Base-by-base conservation (phyloP, 2,329 filamentous ascomycete species). In the Claviceps citrina region DNA sequence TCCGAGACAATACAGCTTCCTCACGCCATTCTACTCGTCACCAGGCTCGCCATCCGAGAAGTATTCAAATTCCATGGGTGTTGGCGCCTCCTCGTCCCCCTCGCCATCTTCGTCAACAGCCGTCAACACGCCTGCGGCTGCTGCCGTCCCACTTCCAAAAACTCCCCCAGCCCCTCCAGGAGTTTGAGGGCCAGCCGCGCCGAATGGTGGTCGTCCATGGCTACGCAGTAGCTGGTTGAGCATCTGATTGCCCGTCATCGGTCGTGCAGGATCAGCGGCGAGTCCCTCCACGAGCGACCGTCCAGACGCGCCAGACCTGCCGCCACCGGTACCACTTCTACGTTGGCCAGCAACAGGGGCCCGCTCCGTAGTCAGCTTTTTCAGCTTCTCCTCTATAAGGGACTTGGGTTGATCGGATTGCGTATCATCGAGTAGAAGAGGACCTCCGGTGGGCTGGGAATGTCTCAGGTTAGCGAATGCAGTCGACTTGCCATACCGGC, bases 321-420 rank as follows among this genome's bases (percentile, higher is more conserved):
- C 57, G 24, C 51, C 53, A 33, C 55, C 46, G 5, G 51, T 47
- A 38, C 53, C 49, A 31, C 51, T 48, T 18, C 42, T 35, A 13
- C 40, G 42, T 28, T 61, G 61, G n/a, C 62, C 55, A n/a, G 68
- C 70, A 2, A 76, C 68, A 2, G 73, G 72, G 0, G 76, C 74
- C 41, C 70, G 74, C 51, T 79, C 76, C 0, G 67, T 75, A 1
- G 71, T 70, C 4, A 72, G 70, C 60, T 93, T 94, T 71, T 87
- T 91, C 31, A 93, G 75, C 66, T 93, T 94, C 60, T 96, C 77
- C 58, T 96, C 91, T 36, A 98, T 73, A 7, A 91, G 71, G 15
- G 77, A 67, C 59, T 93, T 93, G 36, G 78, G 63, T 58, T 93
- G 81, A 1, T 77, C 73, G 1, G 86, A 82, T 48, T 80, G 73